Percentiles rank a stretch among this genome's conserved stretches.
phyloP scores from a whole-genome alignment of 345 rosid genomes.

The Hibiscus mutabilis region DNA sequence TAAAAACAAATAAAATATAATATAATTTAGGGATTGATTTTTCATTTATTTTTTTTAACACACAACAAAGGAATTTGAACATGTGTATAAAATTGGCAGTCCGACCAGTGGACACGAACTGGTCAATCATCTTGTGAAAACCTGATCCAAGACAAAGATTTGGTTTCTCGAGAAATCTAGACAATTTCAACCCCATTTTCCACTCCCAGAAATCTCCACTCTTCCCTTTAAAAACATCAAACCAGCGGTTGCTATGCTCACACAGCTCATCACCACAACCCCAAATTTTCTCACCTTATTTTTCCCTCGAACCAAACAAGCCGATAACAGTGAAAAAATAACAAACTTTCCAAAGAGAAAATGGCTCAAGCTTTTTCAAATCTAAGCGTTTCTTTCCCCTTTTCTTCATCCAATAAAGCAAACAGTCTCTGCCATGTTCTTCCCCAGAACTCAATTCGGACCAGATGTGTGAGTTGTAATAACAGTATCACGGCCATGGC shows the following conservation, averaged over 20 bases:
- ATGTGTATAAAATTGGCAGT: too few relatives aligned
- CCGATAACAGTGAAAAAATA: not conserved
- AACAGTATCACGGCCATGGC: conserved; percentile 22
- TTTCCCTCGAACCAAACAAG: not conserved
- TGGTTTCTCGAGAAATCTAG: conserved; percentile 28
- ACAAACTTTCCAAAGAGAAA: not conserved
- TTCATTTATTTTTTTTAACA: too few relatives aligned
- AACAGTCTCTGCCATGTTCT: not conserved
- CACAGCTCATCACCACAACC: not conserved
- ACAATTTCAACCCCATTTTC: not conserved
- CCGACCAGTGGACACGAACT: too few relatives aligned
- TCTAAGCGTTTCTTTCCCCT: conserved; percentile 20
- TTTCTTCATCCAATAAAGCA: conserved; percentile 1
- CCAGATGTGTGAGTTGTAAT: not conserved
- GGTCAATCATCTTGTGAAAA: not conserved
- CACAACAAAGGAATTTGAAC: too few relatives aligned
- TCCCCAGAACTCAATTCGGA: not conserved
- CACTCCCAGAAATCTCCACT: conserved; percentile 26
- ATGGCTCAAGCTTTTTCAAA: conserved; percentile 33
- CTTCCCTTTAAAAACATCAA: conserved; percentile 15
- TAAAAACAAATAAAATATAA: too few relatives aligned
- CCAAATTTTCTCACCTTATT: not conserved
- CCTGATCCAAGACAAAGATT: not conserved
- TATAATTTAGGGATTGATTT: too few relatives aligned
- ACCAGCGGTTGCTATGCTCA: not conserved